Conservation (phyloP, 805 yeast genomes). For the Wickerhamia fluorescens region DNA sequence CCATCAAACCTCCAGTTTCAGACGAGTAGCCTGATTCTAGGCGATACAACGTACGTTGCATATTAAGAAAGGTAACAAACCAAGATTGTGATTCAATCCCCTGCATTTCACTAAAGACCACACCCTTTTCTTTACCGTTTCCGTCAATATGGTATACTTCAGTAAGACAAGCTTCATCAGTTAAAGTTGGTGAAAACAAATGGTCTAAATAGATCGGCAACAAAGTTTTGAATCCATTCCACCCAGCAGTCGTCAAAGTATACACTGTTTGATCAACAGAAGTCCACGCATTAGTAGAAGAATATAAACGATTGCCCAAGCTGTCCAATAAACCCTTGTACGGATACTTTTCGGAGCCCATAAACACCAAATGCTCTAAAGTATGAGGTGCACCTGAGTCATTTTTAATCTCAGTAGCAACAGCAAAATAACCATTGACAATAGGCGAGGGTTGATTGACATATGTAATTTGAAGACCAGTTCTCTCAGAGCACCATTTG, state of each 20-base stretch:
- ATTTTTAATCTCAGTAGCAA: slow-evolving; percentile 83
- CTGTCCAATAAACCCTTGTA: slow-evolving; percentile 87
- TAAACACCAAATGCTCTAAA: slow-evolving; percentile 84
- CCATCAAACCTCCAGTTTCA: slow-evolving; percentile 89
- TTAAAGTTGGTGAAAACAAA: slow-evolving; percentile 71
- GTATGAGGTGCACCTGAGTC: slow-evolving; percentile 96
- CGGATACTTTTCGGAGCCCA: slow-evolving; percentile 88
- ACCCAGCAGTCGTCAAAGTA: slow-evolving; percentile 86
- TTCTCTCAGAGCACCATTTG: slow-evolving; percentile 71
- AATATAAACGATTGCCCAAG: slow-evolving; percentile 75
- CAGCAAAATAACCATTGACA: slow-evolving; percentile 91
- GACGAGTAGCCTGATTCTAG: slow-evolving; percentile 74
- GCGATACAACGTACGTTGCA: slow-evolving; percentile 50
- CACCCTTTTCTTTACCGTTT: slow-evolving; percentile 86
- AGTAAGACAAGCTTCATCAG: slow-evolving; percentile 85
- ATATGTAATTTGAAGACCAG: slow-evolving; percentile 77
- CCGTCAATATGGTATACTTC: slow-evolving; percentile 96
- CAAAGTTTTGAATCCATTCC: slow-evolving; percentile 84
- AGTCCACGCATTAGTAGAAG: slow-evolving; percentile 95
- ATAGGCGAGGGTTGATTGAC: slow-evolving; percentile 78
- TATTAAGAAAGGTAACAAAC: slow-evolving; percentile 54
- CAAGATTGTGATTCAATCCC: slow-evolving; percentile 77
- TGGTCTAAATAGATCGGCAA: slow-evolving; percentile 91
- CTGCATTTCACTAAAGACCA: slow-evolving; percentile 95
- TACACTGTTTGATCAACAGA: slow-evolving; percentile 93